Evolutionary conservation across 1,284 basidiomycete species (phyloP).

Genomic region (Cutaneotrichosporon sp.): DNA sequence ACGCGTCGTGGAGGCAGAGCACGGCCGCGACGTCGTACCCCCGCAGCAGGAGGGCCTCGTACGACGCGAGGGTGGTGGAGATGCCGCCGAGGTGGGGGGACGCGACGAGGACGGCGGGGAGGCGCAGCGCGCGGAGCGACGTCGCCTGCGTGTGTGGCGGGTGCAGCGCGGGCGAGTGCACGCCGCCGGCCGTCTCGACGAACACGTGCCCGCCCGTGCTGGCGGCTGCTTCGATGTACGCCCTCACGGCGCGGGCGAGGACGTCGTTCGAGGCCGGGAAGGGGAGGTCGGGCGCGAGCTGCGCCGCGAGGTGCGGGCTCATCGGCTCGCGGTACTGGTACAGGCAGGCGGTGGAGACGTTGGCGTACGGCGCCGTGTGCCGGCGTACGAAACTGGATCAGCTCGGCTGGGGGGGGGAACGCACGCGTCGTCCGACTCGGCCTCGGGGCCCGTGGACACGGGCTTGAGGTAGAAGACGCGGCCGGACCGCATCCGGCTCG

Average conservation of each 20-base stretch:
- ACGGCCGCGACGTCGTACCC: conserved; percentile 88
- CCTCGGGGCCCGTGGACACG: conserved; percentile 78
- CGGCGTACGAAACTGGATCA: conserved; percentile 67
- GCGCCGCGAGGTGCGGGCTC: conserved; percentile 86
- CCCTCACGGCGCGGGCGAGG: conserved; percentile 68
- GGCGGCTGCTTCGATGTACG: conserved; percentile 49
- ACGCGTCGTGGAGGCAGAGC: conserved; percentile 82
- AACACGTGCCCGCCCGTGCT: conserved; percentile 64
- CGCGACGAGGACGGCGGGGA: conserved; percentile 85
- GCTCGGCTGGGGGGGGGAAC: conserved; percentile 31
- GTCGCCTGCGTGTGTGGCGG: conserved; percentile 85
- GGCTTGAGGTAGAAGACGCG: conserved; percentile 84
- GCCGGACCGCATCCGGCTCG: conserved; percentile 49
- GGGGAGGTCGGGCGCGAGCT: conserved; percentile 59
- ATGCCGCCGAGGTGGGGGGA: conserved; percentile 91
- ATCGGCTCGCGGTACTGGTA: conserved; percentile 86
- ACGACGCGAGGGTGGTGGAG: conserved; percentile 89
- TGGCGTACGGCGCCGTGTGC: conserved; percentile 57
- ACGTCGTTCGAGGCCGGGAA: conserved; percentile 60
- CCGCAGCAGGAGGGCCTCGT: conserved; percentile 84
- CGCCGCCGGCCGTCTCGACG: conserved; percentile 93
- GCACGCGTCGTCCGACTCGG: conserved; percentile 79
- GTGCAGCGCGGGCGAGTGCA: conserved; percentile 82
- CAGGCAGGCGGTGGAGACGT: conserved; percentile 69
- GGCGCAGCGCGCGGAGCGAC: conserved; percentile 76